phyloP scores from a whole-genome alignment of 2,329 filamentous ascomycete genomes.

The Xylaria sp. region DNA sequence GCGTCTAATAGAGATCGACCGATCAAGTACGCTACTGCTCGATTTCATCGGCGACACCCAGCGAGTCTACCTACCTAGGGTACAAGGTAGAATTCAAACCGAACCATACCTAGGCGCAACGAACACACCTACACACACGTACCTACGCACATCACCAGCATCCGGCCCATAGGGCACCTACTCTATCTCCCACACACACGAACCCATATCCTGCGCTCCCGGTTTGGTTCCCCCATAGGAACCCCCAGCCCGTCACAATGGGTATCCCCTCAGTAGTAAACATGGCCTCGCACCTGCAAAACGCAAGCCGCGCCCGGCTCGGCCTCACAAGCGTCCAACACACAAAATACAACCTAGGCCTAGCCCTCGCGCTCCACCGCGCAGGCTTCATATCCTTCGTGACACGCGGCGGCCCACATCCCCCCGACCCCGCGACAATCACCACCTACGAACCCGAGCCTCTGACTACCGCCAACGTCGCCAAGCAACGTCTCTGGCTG shows the following conservation, averaged over 20 bases:
- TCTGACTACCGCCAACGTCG: conserved; percentile 73
- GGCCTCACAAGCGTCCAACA: conserved; percentile 83
- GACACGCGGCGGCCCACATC: conserved; percentile 68
- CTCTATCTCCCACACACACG: background rate
- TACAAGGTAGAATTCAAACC: too few relatives aligned
- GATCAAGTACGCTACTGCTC: too few relatives aligned
- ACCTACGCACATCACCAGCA: background rate
- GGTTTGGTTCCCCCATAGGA: background rate
- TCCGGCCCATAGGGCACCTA: conserved; percentile 6
- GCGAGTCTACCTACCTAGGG: too few relatives aligned
- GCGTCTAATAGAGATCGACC: too few relatives aligned
- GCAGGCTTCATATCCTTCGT: conserved; percentile 83
- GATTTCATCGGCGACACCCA: too few relatives aligned
- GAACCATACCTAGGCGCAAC: background rate
- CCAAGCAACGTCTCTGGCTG: conserved; percentile 80
- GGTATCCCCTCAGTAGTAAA: conserved; percentile 76
- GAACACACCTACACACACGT: background rate
- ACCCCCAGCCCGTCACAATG: conserved; percentile 53
- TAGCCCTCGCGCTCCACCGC: conserved; percentile 79
- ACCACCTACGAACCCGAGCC: conserved; percentile 56
- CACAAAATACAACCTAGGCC: conserved; percentile 77
- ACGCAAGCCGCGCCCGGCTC: conserved; percentile 82
- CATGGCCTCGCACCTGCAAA: conserved; percentile 90
- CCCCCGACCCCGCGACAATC: conserved; percentile 55
- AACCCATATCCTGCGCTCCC: background rate